A percentile compares a stretch with the other conserved stretches of the same genome.
phyloP scores from a whole-genome alignment of 345 rosid genomes.

The Lepidium sativum region DNA sequence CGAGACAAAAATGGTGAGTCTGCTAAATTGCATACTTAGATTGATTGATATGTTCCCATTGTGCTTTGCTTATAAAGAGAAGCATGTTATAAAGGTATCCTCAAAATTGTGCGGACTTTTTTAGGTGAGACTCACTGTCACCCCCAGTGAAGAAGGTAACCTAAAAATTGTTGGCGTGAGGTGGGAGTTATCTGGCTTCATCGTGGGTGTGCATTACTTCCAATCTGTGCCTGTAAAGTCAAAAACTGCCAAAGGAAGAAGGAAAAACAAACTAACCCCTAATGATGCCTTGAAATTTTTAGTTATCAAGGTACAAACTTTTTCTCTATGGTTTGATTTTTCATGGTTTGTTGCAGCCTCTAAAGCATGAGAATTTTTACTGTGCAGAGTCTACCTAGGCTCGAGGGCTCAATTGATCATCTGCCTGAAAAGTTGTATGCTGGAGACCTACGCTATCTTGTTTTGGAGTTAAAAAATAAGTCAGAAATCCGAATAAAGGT shows the following conservation, averaged over 20 bases:
- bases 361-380: slow-evolving; percentile 7
- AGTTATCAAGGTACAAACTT: slow-evolving; percentile 65
- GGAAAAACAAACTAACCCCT: slow-evolving; percentile 45
- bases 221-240: slow-evolving; percentile 39
- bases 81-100: not conserved
- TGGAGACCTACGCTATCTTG: slow-evolving; percentile 66
- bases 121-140: slow-evolving; percentile 84
- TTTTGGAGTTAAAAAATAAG: slow-evolving; percentile 65
- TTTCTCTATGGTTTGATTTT: not conserved
- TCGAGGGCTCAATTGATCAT: slow-evolving; percentile 58
- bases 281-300: slow-evolving; percentile 53
- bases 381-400: slow-evolving; percentile 74
- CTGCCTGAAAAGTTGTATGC: slow-evolving; percentile 63
- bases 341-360: slow-evolving; percentile 8
- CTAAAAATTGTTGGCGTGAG: slow-evolving; percentile 81
- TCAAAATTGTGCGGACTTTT: not conserved
- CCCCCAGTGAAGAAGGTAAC: slow-evolving; percentile 74
- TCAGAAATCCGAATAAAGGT: slow-evolving; percentile 78
- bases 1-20: slow-evolving; percentile 61
- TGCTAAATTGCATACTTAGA: slow-evolving; percentile 10
- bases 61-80: slow-evolving; percentile 4
- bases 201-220: slow-evolving; percentile 63
- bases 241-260: slow-evolving; percentile 43
- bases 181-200: slow-evolving; percentile 84
- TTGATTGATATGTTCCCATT: slow-evolving; percentile 9